A percentile compares a stretch with the other conserved stretches of the same genome.
phyloP scores from a whole-genome alignment of 352 stramenopile genomes.

The Globisporangium sylvaticum region DNA sequence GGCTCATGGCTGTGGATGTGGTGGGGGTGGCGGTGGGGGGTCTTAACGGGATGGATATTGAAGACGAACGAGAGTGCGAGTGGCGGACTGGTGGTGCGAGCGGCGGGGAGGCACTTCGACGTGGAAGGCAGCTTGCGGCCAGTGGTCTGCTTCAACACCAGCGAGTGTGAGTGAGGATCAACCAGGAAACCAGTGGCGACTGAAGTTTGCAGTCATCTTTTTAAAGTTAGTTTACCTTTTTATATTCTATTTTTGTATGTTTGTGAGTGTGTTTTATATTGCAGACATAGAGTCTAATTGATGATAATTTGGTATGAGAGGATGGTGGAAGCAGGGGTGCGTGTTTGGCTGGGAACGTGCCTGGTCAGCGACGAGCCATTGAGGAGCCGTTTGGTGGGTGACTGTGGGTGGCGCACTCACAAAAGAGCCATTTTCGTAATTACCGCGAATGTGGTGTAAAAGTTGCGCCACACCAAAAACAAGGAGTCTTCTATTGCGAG shows the following conservation, averaged over 20 bases:
- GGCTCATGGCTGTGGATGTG: not conserved
- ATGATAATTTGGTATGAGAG: not conserved
- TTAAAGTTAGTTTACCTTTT: not conserved
- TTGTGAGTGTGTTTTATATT: not conserved
- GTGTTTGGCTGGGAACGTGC: constrained; percentile 1
- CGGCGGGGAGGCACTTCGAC: not conserved
- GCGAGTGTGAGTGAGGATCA: not conserved
- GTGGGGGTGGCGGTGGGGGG: not conserved
- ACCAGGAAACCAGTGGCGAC: not conserved
- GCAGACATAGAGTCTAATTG: not conserved
- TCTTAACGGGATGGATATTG: not conserved
- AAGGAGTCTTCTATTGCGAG: not conserved
- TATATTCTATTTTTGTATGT: not conserved
- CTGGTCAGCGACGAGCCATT: constrained; percentile 3
- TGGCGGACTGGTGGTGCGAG: constrained; percentile 5
- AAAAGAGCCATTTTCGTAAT: constrained; percentile 3
- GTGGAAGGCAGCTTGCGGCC: not conserved
- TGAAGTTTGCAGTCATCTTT: not conserved
- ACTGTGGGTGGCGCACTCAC: not conserved
- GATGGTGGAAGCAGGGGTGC: not conserved
- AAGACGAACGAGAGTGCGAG: constrained; percentile 1
- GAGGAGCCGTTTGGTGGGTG: not conserved
- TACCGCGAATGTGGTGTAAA: not conserved
- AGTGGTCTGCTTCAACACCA: constrained; percentile 5
- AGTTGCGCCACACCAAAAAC: not conserved